Evolutionary conservation across 164 flowering plant species (phyloP).

Genomic region (Saururus chinensis): DNA sequence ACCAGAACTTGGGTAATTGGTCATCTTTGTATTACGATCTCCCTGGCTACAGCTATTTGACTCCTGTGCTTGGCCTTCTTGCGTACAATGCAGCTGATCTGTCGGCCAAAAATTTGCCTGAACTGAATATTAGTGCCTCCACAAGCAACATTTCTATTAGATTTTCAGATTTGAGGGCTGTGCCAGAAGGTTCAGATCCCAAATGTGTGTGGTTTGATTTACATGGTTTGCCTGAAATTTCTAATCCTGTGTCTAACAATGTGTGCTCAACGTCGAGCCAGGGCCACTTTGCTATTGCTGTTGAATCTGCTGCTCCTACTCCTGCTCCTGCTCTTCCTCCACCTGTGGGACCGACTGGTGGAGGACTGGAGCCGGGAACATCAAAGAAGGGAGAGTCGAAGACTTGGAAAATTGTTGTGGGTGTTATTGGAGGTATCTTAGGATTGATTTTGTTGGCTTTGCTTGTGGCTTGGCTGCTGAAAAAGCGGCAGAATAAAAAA

Average conservation of each 20-base stretch:
- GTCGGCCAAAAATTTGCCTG: constrained; percentile 48
- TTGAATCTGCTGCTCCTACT: constrained; percentile 34
- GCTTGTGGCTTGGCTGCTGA: constrained; percentile 28
- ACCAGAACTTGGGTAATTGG: constrained; percentile 76
- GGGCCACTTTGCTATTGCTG: constrained; percentile 78
- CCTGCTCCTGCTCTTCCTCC: too few species aligned
- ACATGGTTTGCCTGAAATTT: constrained; percentile 34
- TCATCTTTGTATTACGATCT: constrained; percentile 44
- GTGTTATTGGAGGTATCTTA: constrained; percentile 47
- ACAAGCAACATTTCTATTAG: constrained; percentile 25
- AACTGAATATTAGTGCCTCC: constrained; percentile 40
- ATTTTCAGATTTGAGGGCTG: constrained; percentile 24
- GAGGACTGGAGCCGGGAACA: not conserved
- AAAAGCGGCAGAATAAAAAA: constrained; percentile 31
- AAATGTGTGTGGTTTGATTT: constrained; percentile 61
- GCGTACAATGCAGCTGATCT: constrained; percentile 62
- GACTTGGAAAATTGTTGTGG: constrained; percentile 54
- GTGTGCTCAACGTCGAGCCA: constrained; percentile 37
- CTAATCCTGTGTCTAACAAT: constrained; percentile 29
- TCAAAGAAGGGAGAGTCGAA: constrained; percentile 15
- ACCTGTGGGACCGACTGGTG: too few species aligned
- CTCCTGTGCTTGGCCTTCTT: constrained; percentile 79
- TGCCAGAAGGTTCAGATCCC: constrained; percentile 30
- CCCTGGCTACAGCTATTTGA: constrained; percentile 38
- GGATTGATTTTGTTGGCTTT: constrained; percentile 30